Base-by-base conservation (phyloP, 192 early-diverging fungal genomes). In the Rhizophagus sp. region DNA sequence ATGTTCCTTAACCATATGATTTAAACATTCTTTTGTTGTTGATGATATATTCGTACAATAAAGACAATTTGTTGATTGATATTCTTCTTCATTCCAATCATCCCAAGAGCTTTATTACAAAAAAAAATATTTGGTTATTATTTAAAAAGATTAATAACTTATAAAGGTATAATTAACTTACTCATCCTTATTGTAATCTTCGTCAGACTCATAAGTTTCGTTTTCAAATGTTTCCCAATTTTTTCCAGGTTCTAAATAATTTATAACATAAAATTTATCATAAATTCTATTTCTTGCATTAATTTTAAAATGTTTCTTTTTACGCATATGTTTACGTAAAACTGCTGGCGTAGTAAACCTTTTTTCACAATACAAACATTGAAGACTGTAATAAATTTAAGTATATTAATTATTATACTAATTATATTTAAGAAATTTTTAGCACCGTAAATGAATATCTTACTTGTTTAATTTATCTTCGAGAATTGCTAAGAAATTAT, bases 271-370 rank as follows among this genome's bases (percentile, higher is more conserved):
- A 85, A 97, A 98, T 25, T 93, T 92, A 82, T 98, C 97, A 63
- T 98, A 98, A 52, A 93, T 87, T 64, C 90, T 90, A 86, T 98
- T 98, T 39, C 91, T 91, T 27, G 96, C 90, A 76, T 92, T 94
- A 83, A 98, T 95, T 84, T 95, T 94, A 84, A 98, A 98, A 84
- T 98, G 97, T 87, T 96, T 97, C 92, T 97, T 98, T 86, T 98
- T 98, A 81, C 97, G 93, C 97, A 98, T 98, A 76, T 98, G 97
- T 84, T 96, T 95, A 73, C 97, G 90, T 80, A 98, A 86, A 25
- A 97, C 95, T 1, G 94, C 93, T 13, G 91, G 86, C 13, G 94
- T 92, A 25, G 94, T 95, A 82, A 97, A 98, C 19, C 89, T 93
- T 85, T 95, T 96, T 85, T 98, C 97, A 83, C 97, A 98, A 85